Percentiles rank a stretch among this genome's conserved stretches.
These are phyloP conservation scores for Cryptosporidium xiaoi DNA, from an alignment of 169 alveolate genomes.

Conservation along the genomic window DNA sequence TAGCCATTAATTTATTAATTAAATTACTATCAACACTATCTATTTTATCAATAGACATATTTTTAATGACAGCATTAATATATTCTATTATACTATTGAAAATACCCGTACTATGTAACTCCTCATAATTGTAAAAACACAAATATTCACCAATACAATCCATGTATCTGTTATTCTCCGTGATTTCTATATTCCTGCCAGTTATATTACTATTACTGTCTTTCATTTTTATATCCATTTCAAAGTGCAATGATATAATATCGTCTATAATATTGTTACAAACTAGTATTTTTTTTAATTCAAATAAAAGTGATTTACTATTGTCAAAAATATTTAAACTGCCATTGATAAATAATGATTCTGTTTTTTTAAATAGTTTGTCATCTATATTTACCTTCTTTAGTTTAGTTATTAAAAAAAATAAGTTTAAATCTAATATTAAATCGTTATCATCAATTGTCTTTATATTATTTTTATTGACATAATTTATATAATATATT, in stretches of 20 bases:
- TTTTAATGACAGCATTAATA: neutral
- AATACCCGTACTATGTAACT: conserved; percentile 1
- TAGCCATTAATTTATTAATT: neutral
- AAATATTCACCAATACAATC: conserved; percentile 42
- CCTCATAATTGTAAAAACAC: conserved; percentile 19
- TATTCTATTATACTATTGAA: neutral
- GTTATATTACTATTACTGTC: neutral
- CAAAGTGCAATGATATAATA: neutral
- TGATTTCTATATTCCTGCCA: neutral
- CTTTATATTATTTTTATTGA: neutral
- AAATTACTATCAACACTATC: neutral
- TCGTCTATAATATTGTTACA: neutral
- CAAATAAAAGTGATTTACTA: conserved; percentile 9
- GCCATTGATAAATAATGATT: conserved; percentile 4
- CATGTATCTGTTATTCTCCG: neutral
- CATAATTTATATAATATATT: conserved; percentile 17
- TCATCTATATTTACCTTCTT: conserved; percentile 9
- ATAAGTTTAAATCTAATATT: conserved; percentile 26
- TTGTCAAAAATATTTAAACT: conserved; percentile 7
- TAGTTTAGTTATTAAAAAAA: neutral
- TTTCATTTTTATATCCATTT: neutral
- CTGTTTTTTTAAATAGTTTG: too few species aligned
- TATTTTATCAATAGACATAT: neutral
- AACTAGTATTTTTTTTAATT: neutral
- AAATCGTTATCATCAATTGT: conserved; percentile 30